phyloP scores from a whole-genome alignment of 169 alveolate species.

The Besnoitia besnoiti region DNA sequence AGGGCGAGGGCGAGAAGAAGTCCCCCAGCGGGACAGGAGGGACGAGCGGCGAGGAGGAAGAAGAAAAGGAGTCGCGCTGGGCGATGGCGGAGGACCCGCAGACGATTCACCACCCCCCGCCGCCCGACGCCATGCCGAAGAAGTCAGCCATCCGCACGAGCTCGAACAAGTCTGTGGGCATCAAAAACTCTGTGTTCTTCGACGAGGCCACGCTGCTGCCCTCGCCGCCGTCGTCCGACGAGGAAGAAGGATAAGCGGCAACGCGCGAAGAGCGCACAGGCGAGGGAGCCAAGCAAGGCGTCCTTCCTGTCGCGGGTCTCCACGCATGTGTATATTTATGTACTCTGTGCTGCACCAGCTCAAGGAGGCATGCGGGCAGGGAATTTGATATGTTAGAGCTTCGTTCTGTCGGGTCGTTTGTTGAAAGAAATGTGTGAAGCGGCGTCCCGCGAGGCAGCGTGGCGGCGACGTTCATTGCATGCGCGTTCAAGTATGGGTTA shows the following conservation, averaged over 20 bases:
- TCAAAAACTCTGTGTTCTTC: conserved; percentile 59
- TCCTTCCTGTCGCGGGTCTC: not conserved
- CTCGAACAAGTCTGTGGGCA: conserved; percentile 13
- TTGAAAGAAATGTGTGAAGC: too few species aligned
- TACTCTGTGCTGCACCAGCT: too few species aligned
- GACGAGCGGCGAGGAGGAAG: conserved; percentile 11
- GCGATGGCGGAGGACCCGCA: conserved; percentile 60
- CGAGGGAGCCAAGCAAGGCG: too few species aligned
- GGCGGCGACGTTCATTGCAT: too few species aligned
- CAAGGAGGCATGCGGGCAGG: not conserved
- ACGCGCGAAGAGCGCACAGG: not conserved
- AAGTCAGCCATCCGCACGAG: conserved; percentile 46
- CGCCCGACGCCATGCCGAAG: conserved; percentile 32
- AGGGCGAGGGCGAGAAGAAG: not conserved
- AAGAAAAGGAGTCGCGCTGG: conserved; percentile 59
- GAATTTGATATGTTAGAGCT: not conserved
- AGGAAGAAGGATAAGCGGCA: conserved; percentile 9
- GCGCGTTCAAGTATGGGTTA: too few species aligned
- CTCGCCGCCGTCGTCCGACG: conserved; percentile 63
- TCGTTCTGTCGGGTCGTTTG: not conserved
- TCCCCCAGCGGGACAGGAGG: too few species aligned
- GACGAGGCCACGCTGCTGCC: conserved; percentile 66
- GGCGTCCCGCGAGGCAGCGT: too few species aligned
- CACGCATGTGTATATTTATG: not conserved
- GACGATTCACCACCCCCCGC: conserved; percentile 62